A percentile compares a stretch with the other conserved stretches of the same genome.
phyloP scores from a whole-genome alignment of 306 rosid genomes.

The Lathyrus aphaca region DNA sequence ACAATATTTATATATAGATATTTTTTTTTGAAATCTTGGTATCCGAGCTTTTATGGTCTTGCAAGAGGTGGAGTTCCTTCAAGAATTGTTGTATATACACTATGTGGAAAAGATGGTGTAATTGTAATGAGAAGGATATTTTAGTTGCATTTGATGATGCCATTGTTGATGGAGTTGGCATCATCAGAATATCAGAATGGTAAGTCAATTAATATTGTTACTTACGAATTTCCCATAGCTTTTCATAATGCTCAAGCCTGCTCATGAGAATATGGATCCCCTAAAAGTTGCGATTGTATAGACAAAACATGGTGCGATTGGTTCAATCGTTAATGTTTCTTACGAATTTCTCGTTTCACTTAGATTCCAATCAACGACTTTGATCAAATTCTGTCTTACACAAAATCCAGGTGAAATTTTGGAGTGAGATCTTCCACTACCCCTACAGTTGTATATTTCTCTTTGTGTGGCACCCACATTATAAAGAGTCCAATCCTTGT shows the following conservation, averaged over 20 bases:
- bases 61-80: no score
- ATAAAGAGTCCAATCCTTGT: not conserved
- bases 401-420: slow-evolving; percentile 9
- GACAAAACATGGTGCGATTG: not conserved
- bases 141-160: no score
- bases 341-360: no score
- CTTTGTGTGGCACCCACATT: not conserved
- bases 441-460: not conserved
- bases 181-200: not conserved
- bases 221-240: not conserved
- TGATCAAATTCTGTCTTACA: not conserved
- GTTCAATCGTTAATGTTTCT: not conserved
- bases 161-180: no score
- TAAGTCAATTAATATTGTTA: not conserved
- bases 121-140: no score
- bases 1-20: not conserved
- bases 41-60: no score
- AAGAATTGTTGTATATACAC: no score
- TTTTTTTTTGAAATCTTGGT: no score
- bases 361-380: not conserved
- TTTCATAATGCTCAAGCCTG: not conserved
- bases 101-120: no score
- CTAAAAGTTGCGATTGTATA: not conserved
- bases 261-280: not conserved
- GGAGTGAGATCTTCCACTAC: not conserved